Conservation (phyloP, 2,329 filamentous ascomycete genomes). For the Aspergillus unguis region DNA sequence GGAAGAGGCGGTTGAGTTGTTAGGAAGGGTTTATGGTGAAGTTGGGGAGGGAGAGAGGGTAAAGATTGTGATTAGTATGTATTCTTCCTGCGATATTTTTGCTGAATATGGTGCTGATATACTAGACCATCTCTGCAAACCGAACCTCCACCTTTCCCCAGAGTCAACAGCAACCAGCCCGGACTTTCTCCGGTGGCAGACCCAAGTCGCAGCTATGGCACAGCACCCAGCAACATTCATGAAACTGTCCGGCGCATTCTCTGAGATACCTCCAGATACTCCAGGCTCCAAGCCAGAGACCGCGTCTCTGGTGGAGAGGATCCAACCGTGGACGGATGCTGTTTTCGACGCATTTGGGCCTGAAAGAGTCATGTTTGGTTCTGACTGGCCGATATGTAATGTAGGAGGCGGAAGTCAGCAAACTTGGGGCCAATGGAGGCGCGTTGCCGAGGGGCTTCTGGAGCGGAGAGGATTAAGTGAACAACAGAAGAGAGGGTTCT, state of each 20-base stretch:
- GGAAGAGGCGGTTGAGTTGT: constrained; percentile 67
- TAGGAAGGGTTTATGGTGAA: constrained; percentile 62
- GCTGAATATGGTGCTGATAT: constrained; percentile 10
- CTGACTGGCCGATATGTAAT: constrained; percentile 91
- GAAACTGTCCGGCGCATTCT: constrained; percentile 85
- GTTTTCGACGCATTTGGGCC: constrained; percentile 71
- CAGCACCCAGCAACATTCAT: constrained; percentile 69
- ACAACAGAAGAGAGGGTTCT: constrained; percentile 64
- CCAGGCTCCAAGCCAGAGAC: constrained; percentile 19
- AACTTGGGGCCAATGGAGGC: constrained; percentile 74
- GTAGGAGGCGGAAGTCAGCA: constrained; percentile 56
- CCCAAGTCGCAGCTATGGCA: constrained; percentile 65
- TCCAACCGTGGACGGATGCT: constrained; percentile 69
- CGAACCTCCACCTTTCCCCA: constrained; percentile 63
- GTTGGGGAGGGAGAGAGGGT: constrained; percentile 55
- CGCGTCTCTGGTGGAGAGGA: constrained; percentile 50
- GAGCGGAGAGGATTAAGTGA: constrained; percentile 50
- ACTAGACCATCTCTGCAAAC: constrained; percentile 85
- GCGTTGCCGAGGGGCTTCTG: constrained; percentile 66
- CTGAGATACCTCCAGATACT: constrained; percentile 62
- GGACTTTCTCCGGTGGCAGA: constrained; percentile 66
- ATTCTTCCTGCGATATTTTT: constrained; percentile 1
- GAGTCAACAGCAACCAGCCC: constrained; percentile 43
- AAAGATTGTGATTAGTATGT: constrained; percentile 61
- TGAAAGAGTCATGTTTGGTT: constrained; percentile 78